Base-by-base conservation (phyloP, 2,329 filamentous ascomycete genomes). In the Nemania sp. region DNA sequence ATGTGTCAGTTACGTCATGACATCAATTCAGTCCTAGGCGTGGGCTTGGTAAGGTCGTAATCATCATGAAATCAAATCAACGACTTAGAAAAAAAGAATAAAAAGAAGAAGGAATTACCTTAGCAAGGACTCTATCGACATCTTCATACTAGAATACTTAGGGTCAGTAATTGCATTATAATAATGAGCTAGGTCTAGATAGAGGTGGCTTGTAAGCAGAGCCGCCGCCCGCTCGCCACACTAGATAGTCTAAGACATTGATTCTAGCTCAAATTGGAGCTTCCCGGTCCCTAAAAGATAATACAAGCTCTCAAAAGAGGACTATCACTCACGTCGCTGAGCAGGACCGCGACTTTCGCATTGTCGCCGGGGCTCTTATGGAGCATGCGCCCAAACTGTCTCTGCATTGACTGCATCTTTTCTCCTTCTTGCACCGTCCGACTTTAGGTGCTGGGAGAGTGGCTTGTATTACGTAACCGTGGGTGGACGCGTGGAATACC, bases 381-480 rank as follows among this genome's bases (percentile, higher is more conserved):
- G 80, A 89, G 86, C 77, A 94, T 87, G 79, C 88, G 90, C 69
- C 91, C 92, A 73, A 94, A 90, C 76, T 90, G 89, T 71, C 92
- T 85, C 77, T 94, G 90, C 81, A 96, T 87, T 52, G 88, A 87
- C 79, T 92, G 89, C 90, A 92, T 92, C 53, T 74, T 86, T 74
- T 63, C 32, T 52, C 49, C 24, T 20, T 62, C 13, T 49, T 38
- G 27, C 4, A n/a, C 20, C 38, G 51, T 32, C 57, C 55, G 57
- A 15, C 53, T 20, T 22, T 32, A 32, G 29, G 56, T 11, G 27
- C 27, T 26, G 18, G 18, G 22, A 27, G 32, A 18, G 61, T 5
- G 61, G 18, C 43, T 52, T 57, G 18, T 18, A 41, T 29, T 24
- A 38, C 11, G 57, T 57, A 52, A 29, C 27, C n/a, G 29, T 18